phyloP scores from a whole-genome alignment of 345 rosid species.

The Erodium maritimum region DNA sequence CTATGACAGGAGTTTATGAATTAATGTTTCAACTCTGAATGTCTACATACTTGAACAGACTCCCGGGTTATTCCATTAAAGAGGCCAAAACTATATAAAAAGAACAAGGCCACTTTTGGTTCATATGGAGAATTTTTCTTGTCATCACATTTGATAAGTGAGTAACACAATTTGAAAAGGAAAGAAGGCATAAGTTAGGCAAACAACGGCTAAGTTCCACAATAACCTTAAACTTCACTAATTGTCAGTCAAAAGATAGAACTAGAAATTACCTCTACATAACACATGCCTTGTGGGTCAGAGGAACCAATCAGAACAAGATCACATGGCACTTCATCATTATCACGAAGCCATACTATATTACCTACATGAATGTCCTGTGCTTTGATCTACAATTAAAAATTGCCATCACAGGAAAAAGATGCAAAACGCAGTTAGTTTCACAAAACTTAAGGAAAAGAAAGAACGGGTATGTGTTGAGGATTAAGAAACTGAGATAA shows the following conservation, averaged over 20 bases:
- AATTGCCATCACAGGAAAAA: constrained; percentile 14
- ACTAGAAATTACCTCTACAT: constrained; percentile 57
- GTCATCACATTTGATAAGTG: too few relatives aligned
- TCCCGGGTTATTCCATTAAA: too few relatives aligned
- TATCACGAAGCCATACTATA: constrained; percentile 96
- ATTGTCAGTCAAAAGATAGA: neutral
- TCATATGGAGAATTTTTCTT: too few relatives aligned
- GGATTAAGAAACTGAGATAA: neutral
- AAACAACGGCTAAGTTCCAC: neutral
- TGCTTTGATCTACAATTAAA: constrained; percentile 57
- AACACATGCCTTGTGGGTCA: constrained; percentile 86
- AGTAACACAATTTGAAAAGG: too few relatives aligned
- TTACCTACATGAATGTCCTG: constrained; percentile 83
- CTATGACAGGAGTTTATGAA: too few relatives aligned
- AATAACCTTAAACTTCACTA: neutral
- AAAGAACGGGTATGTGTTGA: neutral
- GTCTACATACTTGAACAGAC: too few relatives aligned
- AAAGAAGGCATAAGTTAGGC: neutral
- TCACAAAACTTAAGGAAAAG: neutral
- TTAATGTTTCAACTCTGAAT: too few relatives aligned
- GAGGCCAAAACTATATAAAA: too few relatives aligned
- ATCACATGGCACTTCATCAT: constrained; percentile 99
- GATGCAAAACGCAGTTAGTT: constrained; percentile 10
- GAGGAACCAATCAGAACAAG: constrained; percentile 90
- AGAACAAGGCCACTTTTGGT: too few relatives aligned